Evolutionary conservation across 192 early-diverging fungal genomes (phyloP).

Genomic region (Coemansia sp.): DNA sequence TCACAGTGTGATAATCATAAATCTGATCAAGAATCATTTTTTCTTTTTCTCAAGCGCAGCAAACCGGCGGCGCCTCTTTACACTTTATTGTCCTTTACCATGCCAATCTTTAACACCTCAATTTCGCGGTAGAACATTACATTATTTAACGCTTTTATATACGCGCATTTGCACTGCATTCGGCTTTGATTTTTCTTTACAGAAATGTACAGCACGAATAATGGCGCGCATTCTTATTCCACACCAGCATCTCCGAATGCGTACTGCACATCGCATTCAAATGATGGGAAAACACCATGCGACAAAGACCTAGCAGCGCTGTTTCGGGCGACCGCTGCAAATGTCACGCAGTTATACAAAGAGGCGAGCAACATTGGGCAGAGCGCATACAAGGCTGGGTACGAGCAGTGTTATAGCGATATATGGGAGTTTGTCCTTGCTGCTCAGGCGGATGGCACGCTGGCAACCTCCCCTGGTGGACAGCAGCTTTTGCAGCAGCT

Average conservation of each 20-base stretch:
- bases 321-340: constrained; percentile 49
- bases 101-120: not conserved
- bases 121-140: not conserved
- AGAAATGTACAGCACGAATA: constrained; percentile 29
- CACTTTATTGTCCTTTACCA: not conserved
- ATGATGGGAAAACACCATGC: constrained; percentile 24
- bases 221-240: constrained; percentile 35
- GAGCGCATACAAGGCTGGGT: constrained; percentile 45
- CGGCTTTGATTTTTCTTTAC: not conserved
- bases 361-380: constrained; percentile 48
- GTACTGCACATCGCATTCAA: constrained; percentile 16
- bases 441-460: constrained; percentile 10
- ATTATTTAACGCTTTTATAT: not conserved
- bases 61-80: not conserved
- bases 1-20: not conserved
- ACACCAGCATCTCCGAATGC: constrained; percentile 42
- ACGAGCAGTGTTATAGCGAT: constrained; percentile 52
- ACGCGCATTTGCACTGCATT: constrained; percentile 1
- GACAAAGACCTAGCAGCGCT: constrained; percentile 45
- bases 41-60: not conserved
- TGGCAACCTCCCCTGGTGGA: not conserved
- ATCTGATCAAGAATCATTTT: constrained; percentile 3
- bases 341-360: constrained; percentile 53
- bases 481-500: constrained; percentile 29
- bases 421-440: constrained; percentile 41